Base-by-base conservation (phyloP, 805 yeast genomes). In the Hanseniaspora meyeri region DNA sequence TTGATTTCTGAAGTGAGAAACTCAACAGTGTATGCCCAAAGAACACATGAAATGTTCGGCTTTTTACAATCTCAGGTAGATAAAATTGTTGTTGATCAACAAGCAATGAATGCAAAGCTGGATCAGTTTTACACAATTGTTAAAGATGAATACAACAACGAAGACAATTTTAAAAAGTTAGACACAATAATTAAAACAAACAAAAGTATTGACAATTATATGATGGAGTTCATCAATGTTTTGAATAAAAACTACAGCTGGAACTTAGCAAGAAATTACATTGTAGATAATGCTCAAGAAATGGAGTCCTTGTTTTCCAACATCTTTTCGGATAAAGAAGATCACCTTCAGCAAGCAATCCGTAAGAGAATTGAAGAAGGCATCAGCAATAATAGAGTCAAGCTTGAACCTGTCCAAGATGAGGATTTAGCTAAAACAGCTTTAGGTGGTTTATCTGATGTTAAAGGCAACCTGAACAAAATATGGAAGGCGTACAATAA, bases 211-310 rank as follows among this genome's bases (percentile, higher is more conserved):
- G 46, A 51, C 16, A 45, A 45, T 20, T 51, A 51, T 29, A 51
- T 51, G 49, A 37, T 51, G 49, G 55, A 51, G 39, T 51, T 51
- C n/a, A 51, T 51, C 9, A 51, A 51, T 19, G 50, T 51, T 17
- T 17, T 51, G n/a, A 51, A 51, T 14, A 51, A 51, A 40, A 51
- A 47, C 2, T 47, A 39, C 19, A 51, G 49, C n/a, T 51, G 55
- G 55, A 51, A 51, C 19, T 14, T 38, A 19, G 55, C 55, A n/a
- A 36, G 55, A 14, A 45, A 51, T 38, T 51, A 51, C n/a, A 51
- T 51, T 14, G 24, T 34, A 7, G 49, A 51, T n/a, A 51, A 51
- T 38, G 43, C 55, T 6, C 55, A 51, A 20, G 55, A 51, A 37
- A 27, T 51, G 32, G 55, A 51, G 24, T 51, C 55, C 2, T 16